These are phyloP conservation scores for Debaryomyces subglobosus DNA, from an alignment of 1,139 yeast genomes.

Conservation along the genomic window DNA sequence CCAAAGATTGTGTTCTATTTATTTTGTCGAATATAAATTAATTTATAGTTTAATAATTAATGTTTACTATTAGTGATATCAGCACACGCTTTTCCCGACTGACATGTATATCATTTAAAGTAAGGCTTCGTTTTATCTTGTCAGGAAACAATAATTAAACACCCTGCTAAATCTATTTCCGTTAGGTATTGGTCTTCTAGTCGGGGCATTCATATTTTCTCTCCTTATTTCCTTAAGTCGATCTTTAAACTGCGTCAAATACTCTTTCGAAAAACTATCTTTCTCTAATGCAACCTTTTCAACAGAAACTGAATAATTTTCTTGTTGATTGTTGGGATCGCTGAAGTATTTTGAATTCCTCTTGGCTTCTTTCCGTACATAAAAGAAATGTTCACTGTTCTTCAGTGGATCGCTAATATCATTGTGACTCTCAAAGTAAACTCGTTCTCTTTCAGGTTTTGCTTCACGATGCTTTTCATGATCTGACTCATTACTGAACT, in stretches of 20 bases:
- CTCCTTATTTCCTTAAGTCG: conserved; percentile 4
- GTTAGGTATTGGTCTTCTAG: neutral
- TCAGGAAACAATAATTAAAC: conserved; percentile 6
- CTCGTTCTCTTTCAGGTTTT: neutral
- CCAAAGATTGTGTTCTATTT: neutral
- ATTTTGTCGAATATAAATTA: neutral
- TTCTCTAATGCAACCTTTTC: neutral
- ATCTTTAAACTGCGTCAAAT: neutral
- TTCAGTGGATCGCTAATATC: neutral
- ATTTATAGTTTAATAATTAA: neutral
- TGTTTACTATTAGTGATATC: neutral
- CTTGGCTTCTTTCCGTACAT: neutral
- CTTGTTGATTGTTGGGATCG: neutral
- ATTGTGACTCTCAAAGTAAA: neutral
- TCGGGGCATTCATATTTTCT: neutral
- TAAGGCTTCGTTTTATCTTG: neutral
- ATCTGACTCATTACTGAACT: neutral
- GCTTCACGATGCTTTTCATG: neutral
- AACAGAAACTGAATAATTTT: neutral
- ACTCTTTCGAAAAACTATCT: neutral
- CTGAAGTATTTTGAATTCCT: neutral
- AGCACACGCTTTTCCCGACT: neutral
- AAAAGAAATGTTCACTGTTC: neutral
- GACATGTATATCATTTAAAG: neutral
- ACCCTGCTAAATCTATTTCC: conserved; percentile 7